Evolutionary conservation across 345 rosid species (phyloP).

Genomic region (Hirschfeldia incana): DNA sequence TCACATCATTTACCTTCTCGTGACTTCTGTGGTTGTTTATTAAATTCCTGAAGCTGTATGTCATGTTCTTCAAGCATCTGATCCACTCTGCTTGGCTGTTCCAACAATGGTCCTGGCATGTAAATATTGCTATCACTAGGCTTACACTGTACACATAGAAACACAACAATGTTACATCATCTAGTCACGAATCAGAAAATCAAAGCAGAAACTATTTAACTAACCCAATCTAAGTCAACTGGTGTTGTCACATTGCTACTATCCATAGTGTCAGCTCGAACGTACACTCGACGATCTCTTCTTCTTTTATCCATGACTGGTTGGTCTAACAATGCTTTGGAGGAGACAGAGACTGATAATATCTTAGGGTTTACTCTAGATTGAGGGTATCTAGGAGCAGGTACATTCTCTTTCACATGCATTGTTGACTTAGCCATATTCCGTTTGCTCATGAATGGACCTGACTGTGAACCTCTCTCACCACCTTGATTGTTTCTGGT

Average conservation of each 20-base stretch:
- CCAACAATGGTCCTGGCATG: constrained; percentile 66
- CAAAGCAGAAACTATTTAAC: constrained; percentile 5
- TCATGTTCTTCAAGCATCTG: constrained; percentile 87
- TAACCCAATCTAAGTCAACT: constrained; percentile 31
- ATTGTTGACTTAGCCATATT: constrained; percentile 12
- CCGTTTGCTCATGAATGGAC: constrained; percentile 32
- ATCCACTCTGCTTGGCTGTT: constrained; percentile 66
- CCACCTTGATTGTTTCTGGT: constrained; percentile 9
- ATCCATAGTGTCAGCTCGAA: constrained; percentile 34
- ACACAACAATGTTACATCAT: not conserved
- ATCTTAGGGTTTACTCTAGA: constrained; percentile 20
- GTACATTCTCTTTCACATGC: constrained; percentile 29
- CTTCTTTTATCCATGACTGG: constrained; percentile 17
- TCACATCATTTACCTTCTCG: not conserved
- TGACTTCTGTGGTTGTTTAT: constrained; percentile 18
- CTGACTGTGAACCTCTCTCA: constrained; percentile 36
- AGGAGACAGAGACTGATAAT: constrained; percentile 13
- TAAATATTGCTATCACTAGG: constrained; percentile 70
- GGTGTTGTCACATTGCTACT: constrained; percentile 22
- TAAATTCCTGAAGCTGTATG: constrained; percentile 57
- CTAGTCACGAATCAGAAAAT: not conserved
- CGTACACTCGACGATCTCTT: constrained; percentile 26
- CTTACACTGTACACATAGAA: constrained; percentile 43
- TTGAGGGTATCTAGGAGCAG: constrained; percentile 22
- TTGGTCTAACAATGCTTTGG: constrained; percentile 24